Percentiles rank a stretch among this genome's conserved stretches.
Evolutionary conservation across 1,284 basidiomycete species (phyloP).

Genomic region (Ceratobasidium sp.): DNA sequence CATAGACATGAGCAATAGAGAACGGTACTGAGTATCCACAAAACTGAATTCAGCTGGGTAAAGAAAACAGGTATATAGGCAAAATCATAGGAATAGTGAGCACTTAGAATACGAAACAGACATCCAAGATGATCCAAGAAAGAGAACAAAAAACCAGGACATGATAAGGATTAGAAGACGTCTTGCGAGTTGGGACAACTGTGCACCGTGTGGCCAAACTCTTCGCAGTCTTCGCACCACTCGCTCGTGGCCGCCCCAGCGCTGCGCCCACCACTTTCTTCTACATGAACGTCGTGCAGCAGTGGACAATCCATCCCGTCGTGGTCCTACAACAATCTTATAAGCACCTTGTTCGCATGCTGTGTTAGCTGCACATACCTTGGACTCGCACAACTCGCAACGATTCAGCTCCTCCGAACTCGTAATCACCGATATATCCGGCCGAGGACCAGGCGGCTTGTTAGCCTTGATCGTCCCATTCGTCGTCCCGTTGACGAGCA

Average conservation of each 20-base stretch:
- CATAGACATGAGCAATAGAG: constrained; percentile 9
- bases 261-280: constrained; percentile 46
- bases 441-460: constrained; percentile 53
- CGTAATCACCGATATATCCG: constrained; percentile 47
- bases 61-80: neutral
- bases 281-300: constrained; percentile 59
- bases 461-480: constrained; percentile 53
- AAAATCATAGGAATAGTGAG: constrained; percentile 32
- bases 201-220: constrained; percentile 74
- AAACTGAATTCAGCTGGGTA: constrained; percentile 27
- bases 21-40: constrained; percentile 9
- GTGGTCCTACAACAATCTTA: constrained; percentile 75
- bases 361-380: too few species aligned
- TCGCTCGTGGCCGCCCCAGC: constrained; percentile 52
- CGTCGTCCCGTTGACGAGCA: constrained; percentile 45
- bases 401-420: constrained; percentile 59
- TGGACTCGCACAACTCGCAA: constrained; percentile 78
- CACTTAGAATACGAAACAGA: neutral
- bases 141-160: neutral
- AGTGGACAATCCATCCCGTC: constrained; percentile 85
- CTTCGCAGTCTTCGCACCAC: constrained; percentile 84
- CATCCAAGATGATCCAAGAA: constrained; percentile 20
- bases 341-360: neutral
- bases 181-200: constrained; percentile 85
- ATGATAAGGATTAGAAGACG: constrained; percentile 70